Evolutionary conservation across 805 yeast species (phyloP).

Genomic region (Teunomyces atbi): DNA sequence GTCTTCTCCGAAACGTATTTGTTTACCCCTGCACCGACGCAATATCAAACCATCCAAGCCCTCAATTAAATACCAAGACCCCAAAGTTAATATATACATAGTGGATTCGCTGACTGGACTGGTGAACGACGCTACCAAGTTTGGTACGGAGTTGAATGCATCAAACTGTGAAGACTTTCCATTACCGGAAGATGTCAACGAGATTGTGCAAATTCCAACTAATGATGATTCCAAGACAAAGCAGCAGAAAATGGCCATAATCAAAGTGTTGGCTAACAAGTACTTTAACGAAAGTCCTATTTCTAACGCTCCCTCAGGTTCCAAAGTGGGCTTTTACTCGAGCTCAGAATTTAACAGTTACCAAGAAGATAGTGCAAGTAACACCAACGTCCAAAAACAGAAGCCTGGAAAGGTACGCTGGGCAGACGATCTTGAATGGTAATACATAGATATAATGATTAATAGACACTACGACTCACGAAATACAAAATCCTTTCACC

Average conservation of each 20-base stretch:
- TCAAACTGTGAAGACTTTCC: conserved; percentile 62
- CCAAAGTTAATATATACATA: conserved; percentile 38
- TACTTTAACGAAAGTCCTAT: not conserved
- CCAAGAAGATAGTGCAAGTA: not conserved
- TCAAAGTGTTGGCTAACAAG: conserved; percentile 28
- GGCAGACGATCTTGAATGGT: conserved; percentile 12
- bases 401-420: conserved; percentile 17
- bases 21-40: conserved; percentile 40
- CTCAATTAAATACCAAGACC: conserved; percentile 20
- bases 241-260: conserved; percentile 39
- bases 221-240: conserved; percentile 22
- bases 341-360: conserved; percentile 4
- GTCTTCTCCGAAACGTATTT: conserved; percentile 44
- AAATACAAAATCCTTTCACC: not conserved
- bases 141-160: conserved; percentile 67
- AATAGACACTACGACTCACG: conserved; percentile 3
- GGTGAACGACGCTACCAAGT: conserved; percentile 62
- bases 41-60: conserved; percentile 30
- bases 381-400: not conserved
- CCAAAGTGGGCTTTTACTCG: conserved; percentile 6
- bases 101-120: conserved; percentile 64
- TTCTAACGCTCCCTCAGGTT: not conserved
- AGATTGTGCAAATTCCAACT: conserved; percentile 60
- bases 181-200: conserved; percentile 55
- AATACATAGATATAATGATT: conserved; percentile 1